Evolutionary conservation across 2,329 filamentous ascomycete species (phyloP), one percentile per base, ranked within the genome.

Genomic region (Ophidiomyces ophidiicola): DNA sequence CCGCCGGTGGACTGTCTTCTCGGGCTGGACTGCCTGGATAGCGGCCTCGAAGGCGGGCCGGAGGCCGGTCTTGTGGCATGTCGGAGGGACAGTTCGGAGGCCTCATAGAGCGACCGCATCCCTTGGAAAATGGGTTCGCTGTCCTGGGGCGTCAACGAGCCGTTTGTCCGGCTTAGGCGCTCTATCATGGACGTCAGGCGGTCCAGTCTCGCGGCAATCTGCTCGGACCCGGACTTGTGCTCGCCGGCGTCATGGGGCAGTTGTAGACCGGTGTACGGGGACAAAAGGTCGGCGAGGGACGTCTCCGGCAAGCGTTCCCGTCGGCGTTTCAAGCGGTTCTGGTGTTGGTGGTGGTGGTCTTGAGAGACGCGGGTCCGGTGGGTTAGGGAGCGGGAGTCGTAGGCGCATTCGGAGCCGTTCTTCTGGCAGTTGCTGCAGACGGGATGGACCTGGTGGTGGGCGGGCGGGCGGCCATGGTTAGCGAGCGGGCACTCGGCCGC

Each of bases 151-250:
- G 32, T 36, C 28, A 44, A 35, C 1, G 58, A 42, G 17, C 53
- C 56, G 12, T 55, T 50, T 1, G 50, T 53, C 30, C 58, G 56
- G 39, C 59, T 60, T n/a, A 66, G 45, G 10, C 54, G 52, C 46
- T 66, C 63, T 12, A 67, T 61, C 60, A 67, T 60, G 12, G 56
- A 56, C 17, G 62, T 63, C 14, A 67, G 53, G 24, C 64, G 63
- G 41, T 62, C 58, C 25, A 67, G 47, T 33, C 64, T 59, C 8
- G 58, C 53, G 45, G 64, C 61, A 41, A 67, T 66, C 8, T 59
- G 60, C 14, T 59, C 52, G 6, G 58, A 53, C 28, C 56, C 51
- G 8, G 47, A 41, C 35, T 50, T 57, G 18, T 43, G 40, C 14
- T 45, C 39, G 5, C 43, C 37, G 34, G 50, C 48, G 6, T 32